Conservation (phyloP, 225 moss, liverwort and hornwort genomes). For the Asterella californica region DNA sequence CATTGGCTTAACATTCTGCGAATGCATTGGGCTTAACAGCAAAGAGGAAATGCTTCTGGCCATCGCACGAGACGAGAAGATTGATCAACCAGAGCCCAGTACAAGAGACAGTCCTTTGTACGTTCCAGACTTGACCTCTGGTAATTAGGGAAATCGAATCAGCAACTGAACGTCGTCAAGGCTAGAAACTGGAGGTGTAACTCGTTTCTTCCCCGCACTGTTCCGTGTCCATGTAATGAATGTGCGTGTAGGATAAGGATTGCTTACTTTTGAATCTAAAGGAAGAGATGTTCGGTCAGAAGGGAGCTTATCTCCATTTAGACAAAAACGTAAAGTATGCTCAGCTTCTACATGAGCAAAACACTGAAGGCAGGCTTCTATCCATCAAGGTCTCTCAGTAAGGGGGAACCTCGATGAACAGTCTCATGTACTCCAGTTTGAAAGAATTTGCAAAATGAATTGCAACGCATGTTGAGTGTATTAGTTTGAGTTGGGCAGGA, state of each 20-base stretch:
- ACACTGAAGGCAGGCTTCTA: background rate
- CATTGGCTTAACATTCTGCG: conserved; percentile 66
- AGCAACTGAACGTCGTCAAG: background rate
- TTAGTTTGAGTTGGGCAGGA: conserved; percentile 47
- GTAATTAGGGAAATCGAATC: background rate
- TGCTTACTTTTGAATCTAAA: background rate
- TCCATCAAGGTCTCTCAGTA: background rate
- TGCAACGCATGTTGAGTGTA: background rate
- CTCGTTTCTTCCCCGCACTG: background rate
- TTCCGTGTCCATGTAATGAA: too few species aligned
- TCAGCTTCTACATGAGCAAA: background rate
- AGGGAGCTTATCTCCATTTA: background rate
- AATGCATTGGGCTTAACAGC: conserved; percentile 59
- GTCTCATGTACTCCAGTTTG: background rate
- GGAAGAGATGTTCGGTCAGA: background rate
- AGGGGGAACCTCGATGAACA: background rate
- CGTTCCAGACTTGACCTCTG: background rate
- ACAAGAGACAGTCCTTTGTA: conserved; percentile 70
- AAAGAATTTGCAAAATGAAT: background rate
- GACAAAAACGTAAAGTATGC: background rate
- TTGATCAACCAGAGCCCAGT: conserved; percentile 56
- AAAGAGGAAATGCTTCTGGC: conserved; percentile 59
- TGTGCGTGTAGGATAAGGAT: too few species aligned
- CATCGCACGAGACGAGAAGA: conserved; percentile 36
- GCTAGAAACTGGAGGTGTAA: background rate